phyloP scores from a whole-genome alignment of 108 stramenopile species.

The Cafeteria roenbergensis region DNA sequence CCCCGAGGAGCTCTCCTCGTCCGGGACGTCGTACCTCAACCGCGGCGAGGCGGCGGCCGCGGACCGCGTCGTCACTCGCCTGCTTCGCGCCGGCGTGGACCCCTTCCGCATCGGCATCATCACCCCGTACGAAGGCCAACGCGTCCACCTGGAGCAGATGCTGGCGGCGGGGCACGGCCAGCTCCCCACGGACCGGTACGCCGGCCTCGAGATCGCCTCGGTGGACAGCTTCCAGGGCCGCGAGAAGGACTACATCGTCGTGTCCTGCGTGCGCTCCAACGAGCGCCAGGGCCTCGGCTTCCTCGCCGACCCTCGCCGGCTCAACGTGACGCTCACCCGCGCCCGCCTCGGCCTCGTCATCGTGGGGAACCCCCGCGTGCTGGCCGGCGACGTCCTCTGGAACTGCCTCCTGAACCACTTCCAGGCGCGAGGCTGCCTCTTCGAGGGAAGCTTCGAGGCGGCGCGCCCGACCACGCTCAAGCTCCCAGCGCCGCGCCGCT shows the following conservation, averaged over 20 bases:
- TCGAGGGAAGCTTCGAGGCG: conserved; percentile 27
- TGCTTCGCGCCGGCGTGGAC: conserved; percentile 74
- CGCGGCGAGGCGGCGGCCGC: conserved; percentile 85
- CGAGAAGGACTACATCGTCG: conserved; percentile 90
- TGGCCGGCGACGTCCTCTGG: conserved; percentile 89
- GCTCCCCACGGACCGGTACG: conserved; percentile 62
- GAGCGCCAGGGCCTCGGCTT: conserved; percentile 94
- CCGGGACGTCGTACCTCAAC: conserved; percentile 91
- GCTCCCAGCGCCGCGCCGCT: neutral
- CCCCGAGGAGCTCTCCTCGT: conserved; percentile 87
- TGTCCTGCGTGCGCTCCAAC: conserved; percentile 93
- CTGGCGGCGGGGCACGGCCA: conserved; percentile 66
- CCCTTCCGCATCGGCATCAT: conserved; percentile 85
- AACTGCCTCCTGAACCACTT: conserved; percentile 79
- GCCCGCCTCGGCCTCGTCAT: conserved; percentile 81
- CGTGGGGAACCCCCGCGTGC: conserved; percentile 81
- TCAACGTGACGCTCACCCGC: conserved; percentile 93
- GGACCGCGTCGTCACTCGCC: conserved; percentile 85
- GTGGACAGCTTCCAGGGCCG: conserved; percentile 98
- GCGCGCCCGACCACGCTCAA: neutral
- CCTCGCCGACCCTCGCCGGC: conserved; percentile 85
- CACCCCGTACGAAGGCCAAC: conserved; percentile 96
- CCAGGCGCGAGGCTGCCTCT: conserved; percentile 73
- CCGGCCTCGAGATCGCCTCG: conserved; percentile 83
- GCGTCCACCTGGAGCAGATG: conserved; percentile 82